Conservation (phyloP, 2,329 filamentous ascomycete species). For the Aspergillus chevalieri region DNA sequence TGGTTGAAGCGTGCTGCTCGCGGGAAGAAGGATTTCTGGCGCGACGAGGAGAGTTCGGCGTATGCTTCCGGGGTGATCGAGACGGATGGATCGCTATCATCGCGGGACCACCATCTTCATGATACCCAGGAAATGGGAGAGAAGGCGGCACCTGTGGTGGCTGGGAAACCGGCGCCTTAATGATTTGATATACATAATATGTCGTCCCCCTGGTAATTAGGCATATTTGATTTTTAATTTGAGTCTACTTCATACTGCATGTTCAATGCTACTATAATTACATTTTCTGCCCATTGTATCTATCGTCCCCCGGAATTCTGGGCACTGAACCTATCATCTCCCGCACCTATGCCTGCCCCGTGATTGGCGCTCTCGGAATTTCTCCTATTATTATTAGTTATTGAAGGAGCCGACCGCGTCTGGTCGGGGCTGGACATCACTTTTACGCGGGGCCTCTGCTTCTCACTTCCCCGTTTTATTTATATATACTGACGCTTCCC, state of each 20-base stretch:
- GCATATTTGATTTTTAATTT: neutral
- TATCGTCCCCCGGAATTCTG: no score
- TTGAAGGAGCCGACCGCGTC: no score
- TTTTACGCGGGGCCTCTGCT: neutral
- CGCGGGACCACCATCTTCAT: neutral
- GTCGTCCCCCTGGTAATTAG: neutral
- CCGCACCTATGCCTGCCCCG: no score
- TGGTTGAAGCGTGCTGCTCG: conserved; percentile 61
- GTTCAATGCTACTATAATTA: no score
- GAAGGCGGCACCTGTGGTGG: neutral
- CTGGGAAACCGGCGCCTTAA: neutral
- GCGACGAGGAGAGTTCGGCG: conserved; percentile 22
- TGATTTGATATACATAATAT: neutral
- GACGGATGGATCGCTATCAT: neutral
- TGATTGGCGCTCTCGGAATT: neutral
- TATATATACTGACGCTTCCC: neutral
- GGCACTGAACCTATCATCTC: no score
- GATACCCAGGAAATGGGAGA: neutral
- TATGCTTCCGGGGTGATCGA: neutral
- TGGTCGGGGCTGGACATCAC: neutral
- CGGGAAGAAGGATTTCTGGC: conserved; percentile 73
- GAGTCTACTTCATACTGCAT: no score
- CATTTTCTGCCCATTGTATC: no score
- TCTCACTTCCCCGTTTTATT: neutral
- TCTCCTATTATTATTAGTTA: no score